These are phyloP conservation scores for Piedraia hortae DNA, from an alignment of 2,329 filamentous ascomycete species.

Conservation along the genomic window DNA sequence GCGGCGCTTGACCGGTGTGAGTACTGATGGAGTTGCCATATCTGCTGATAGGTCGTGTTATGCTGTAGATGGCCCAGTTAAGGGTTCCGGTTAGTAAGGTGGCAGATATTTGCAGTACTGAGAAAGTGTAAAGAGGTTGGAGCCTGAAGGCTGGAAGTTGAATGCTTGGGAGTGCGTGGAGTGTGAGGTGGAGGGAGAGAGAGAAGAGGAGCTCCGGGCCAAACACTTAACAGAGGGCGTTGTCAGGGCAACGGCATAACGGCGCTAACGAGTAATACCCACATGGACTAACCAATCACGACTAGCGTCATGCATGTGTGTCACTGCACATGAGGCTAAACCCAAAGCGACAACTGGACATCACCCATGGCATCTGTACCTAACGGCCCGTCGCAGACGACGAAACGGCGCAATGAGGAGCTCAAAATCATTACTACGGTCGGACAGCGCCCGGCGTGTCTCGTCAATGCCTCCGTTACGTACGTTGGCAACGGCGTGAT, in stretches of 20 bases:
- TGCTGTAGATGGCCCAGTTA: conserved; percentile 11
- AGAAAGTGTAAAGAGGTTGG: conserved; percentile 4
- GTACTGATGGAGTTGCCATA: conserved; percentile 65
- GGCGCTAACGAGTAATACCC: too few species aligned
- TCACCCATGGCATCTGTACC: too few species aligned
- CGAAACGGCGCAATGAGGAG: conserved; percentile 37
- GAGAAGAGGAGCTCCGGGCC: too few species aligned
- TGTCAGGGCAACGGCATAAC: too few species aligned
- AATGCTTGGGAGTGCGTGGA: conserved; percentile 3
- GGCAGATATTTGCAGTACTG: conserved; percentile 14
- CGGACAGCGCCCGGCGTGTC: conserved; percentile 51
- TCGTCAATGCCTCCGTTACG: conserved; percentile 97
- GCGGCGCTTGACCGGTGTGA: conserved; percentile 79
- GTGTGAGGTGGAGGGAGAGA: conserved; percentile 7
- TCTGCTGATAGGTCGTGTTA: conserved; percentile 9
- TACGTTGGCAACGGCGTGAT: conserved; percentile 95
- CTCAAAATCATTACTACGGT: conserved; percentile 44
- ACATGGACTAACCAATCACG: too few species aligned
- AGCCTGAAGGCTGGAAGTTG: conserved; percentile 1
- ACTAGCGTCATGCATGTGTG: too few species aligned
- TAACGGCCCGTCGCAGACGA: too few species aligned
- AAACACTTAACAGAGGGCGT: too few species aligned
- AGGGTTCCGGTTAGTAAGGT: conserved; percentile 15
- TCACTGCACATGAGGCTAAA: too few species aligned
- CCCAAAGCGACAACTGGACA: too few species aligned